Conservation (phyloP, 148 eudicot genomes). For the Dianthus caryophyllus region DNA sequence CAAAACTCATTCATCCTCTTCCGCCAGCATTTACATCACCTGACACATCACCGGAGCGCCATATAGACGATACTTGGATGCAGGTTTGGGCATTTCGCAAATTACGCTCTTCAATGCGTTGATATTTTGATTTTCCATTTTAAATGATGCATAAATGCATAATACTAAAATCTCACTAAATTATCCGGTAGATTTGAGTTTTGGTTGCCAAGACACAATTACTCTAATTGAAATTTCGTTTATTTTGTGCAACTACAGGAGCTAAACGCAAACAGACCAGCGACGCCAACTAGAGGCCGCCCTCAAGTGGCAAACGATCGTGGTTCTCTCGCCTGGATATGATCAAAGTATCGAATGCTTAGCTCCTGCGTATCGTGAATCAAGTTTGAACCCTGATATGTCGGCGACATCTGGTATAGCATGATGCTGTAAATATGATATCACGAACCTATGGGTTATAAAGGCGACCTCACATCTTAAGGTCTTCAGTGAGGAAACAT, state of each 20-base stretch:
- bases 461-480: constrained; percentile 12
- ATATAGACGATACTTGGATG: constrained; percentile 98
- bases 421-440: constrained; percentile 37
- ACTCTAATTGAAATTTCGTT: background rate
- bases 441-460: constrained; percentile 21
- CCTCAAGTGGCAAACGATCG: constrained; percentile 84
- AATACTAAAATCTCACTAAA: too few species aligned
- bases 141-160: too few species aligned
- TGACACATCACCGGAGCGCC: constrained; percentile 86
- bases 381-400: constrained; percentile 35
- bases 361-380: constrained; percentile 22
- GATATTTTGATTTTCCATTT: background rate
- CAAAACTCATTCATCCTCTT: constrained; percentile 98
- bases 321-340: constrained; percentile 97
- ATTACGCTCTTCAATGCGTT: background rate
- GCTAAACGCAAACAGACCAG: constrained; percentile 92
- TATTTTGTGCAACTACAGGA: constrained; percentile 39
- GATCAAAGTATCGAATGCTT: constrained; percentile 21
- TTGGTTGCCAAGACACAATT: background rate
- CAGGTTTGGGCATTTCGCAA: constrained; percentile 45
- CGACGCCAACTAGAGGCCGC: constrained; percentile 98
- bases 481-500: constrained; percentile 24
- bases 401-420: constrained; percentile 47
- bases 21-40: constrained; percentile 90
- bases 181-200: background rate